These are phyloP conservation scores for Quaeritorhiza haematococci DNA, from an alignment of 371 early-diverging fungal species.

Conservation along the genomic window DNA sequence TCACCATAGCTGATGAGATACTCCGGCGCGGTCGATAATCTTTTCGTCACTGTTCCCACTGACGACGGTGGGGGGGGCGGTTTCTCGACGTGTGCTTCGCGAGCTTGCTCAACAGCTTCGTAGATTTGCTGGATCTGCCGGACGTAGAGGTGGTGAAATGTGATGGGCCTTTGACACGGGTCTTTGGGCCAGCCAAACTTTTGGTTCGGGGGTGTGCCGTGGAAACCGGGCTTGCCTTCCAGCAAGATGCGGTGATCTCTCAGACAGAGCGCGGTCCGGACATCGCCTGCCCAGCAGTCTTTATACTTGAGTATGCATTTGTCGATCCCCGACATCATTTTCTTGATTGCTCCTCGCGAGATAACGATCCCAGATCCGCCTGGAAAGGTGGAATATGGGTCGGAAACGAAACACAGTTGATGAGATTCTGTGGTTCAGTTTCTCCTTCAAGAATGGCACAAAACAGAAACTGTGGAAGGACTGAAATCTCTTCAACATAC, in stretches of 20 bases:
- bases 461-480: too few species aligned
- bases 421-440: too few species aligned
- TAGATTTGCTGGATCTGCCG: conserved; percentile 38
- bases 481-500: too few species aligned
- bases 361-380: conserved; percentile 48
- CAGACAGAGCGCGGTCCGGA: conserved; percentile 44
- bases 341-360: conserved; percentile 31
- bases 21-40: background rate
- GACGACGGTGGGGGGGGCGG: conserved; percentile 7
- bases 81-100: conserved; percentile 5
- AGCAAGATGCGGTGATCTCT: conserved; percentile 38
- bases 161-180: conserved; percentile 32
- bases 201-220: conserved; percentile 28
- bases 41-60: conserved; percentile 15
- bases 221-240: conserved; percentile 14
- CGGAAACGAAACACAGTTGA: background rate
- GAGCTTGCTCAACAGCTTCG: conserved; percentile 11
- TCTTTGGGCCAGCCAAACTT: conserved; percentile 30
- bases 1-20: conserved; percentile 1
- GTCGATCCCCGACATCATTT: conserved; percentile 21
- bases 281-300: conserved; percentile 50
- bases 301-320: conserved; percentile 36
- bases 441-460: background rate
- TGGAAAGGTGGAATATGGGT: conserved; percentile 10
- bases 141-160: conserved; percentile 43